A percentile compares a stretch with the other conserved stretches of the same genome.
Evolutionary conservation across 306 rosid species (phyloP).

Genomic region (Corylus avellana): DNA sequence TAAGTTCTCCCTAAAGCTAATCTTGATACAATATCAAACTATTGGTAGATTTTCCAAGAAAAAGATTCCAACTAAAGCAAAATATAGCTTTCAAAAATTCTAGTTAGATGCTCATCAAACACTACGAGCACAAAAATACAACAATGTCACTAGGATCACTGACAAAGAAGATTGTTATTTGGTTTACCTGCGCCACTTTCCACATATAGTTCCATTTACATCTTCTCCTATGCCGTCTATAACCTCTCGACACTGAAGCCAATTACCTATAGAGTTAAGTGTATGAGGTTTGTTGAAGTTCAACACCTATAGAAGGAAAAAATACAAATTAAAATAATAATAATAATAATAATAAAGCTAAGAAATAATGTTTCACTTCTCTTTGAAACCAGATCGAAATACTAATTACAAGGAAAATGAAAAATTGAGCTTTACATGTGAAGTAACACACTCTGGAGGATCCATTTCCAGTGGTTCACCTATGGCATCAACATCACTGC

Average conservation of each 20-base stretch:
- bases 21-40: neutral
- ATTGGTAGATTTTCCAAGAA: neutral
- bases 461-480: conserved; percentile 54
- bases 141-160: neutral
- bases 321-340: neutral
- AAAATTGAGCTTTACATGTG: conserved; percentile 45
- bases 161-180: neutral
- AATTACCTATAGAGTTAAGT: conserved; percentile 61
- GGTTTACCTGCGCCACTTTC: conserved; percentile 92
- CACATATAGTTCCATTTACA: conserved; percentile 60
- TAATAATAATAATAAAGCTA: neutral
- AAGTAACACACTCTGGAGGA: conserved; percentile 42
- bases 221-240: conserved; percentile 37
- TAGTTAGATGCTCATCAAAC: neutral
- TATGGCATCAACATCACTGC: conserved; percentile 52
- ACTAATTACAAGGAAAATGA: conserved; percentile 10
- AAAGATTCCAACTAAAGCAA: neutral
- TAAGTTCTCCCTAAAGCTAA: neutral
- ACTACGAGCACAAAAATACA: neutral
- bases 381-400: conserved; percentile 27
- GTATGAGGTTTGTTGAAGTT: conserved; percentile 37
- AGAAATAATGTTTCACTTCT: conserved; percentile 32
- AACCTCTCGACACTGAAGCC: conserved; percentile 84
- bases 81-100: neutral
- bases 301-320: conserved; percentile 49